Evolutionary conservation across 163 green algal genomes (phyloP).

Genomic region (Scenedesmus sp.): DNA sequence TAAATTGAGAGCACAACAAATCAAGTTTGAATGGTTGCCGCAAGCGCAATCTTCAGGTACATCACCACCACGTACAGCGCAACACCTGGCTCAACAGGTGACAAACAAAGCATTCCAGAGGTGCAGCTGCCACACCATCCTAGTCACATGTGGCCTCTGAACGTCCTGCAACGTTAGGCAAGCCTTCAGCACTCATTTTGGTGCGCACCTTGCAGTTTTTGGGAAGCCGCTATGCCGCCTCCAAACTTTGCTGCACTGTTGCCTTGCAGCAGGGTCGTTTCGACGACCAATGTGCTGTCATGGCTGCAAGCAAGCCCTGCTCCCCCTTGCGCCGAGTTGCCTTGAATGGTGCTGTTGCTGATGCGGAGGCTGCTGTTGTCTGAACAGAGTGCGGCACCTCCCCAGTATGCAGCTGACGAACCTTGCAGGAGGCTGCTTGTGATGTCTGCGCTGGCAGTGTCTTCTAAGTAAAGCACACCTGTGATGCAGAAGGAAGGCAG

Average conservation of each 20-base stretch:
- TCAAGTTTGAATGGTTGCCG: too few relatives aligned
- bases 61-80: too few relatives aligned
- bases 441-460: not conserved
- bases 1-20: too few relatives aligned
- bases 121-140: too few relatives aligned
- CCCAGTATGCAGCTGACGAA: not conserved
- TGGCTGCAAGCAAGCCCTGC: not conserved
- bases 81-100: too few relatives aligned
- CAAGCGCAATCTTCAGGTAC: too few relatives aligned
- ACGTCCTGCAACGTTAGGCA: too few relatives aligned
- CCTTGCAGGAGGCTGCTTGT: not conserved
- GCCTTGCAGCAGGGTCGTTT: not conserved
- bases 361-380: not conserved
- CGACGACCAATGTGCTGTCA: not conserved
- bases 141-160: too few relatives aligned
- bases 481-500: not conserved
- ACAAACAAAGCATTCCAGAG: too few relatives aligned
- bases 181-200: too few relatives aligned
- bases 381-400: not conserved
- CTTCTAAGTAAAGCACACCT: not conserved
- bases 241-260: not conserved
- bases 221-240: not conserved
- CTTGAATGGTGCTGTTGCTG: not conserved
- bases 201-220: not conserved
- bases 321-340: not conserved